Evolutionary conservation across 805 yeast genomes (phyloP), one percentile per base, ranked within the genome.

Genomic region (Myxozyma melibiosi): DNA sequence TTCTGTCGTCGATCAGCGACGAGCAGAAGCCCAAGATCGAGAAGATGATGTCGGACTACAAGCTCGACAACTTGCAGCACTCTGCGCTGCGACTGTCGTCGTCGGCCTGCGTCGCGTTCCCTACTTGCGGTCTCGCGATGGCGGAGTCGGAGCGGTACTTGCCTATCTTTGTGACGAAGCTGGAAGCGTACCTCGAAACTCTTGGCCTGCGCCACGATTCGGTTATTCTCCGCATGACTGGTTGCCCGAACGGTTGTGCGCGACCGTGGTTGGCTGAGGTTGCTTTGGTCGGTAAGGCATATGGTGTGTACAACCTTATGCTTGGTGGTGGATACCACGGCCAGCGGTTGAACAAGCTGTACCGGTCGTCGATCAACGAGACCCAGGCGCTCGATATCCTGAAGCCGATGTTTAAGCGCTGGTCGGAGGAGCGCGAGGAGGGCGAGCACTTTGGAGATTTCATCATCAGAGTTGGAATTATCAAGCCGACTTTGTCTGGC

Each of bases 81-180:
- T 84, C 95, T 54, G 95, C 87, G 2, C 78, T 92, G 68, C 84
- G 98, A 73, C 79, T 90, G 57, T 86, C 96, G 8, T 89, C 97
- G 6, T 90, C 96, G 25, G 96, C 98, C 0, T 92, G 98, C 82
- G 98, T 92, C 57, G 97, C 97, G 1, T 85, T 92, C 82, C 98
- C 98, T 65, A 92, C 98, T 1, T 92, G 98, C 83, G 98, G 98
- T 66, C 81, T 92, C 69, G 98, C 98, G 18, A 90, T 92, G 97
- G 98, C 98, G 33, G 98, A 92, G 76, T 86, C 96, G 53, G 98
- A 92, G 77, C 84, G 98, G 25, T 86, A 85, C 71, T 78, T 92
- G 67, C 98, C 98, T 7, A 85, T 79, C 48, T 79, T 92, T 67
- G 82, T 92, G 65, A 73, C 85, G 62, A 89, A 90, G 74, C 76